Conservation (phyloP, 495 filamentous ascomycete species). For the Talaromyces nanjingensis region DNA sequence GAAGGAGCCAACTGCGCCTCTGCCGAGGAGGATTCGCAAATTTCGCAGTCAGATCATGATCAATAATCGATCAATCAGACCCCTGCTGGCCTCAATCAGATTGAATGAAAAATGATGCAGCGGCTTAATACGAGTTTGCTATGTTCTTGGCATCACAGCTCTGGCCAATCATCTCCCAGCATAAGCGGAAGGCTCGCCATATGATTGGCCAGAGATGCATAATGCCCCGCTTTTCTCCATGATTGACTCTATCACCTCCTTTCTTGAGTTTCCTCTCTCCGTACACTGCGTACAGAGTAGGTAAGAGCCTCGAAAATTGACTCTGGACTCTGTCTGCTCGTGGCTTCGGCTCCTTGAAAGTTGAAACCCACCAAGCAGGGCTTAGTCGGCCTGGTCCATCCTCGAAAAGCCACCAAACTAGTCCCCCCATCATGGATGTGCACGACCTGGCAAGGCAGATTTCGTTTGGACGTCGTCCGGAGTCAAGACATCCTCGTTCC, state of each 20-base stretch:
- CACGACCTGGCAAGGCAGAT: constrained; percentile 1
- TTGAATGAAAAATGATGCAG: not conserved
- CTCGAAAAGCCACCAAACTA: not conserved
- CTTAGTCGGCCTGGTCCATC: not conserved
- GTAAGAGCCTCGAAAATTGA: not conserved
- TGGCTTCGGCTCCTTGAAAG: not conserved
- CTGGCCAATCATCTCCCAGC: not conserved
- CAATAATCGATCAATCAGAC: not conserved
- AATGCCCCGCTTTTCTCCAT: not conserved
- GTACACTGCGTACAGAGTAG: no score
- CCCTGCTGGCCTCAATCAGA: not conserved
- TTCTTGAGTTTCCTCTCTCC: not conserved
- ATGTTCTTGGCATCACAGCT: not conserved
- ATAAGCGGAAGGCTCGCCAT: not conserved
- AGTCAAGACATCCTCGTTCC: not conserved
- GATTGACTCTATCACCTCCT: not conserved
- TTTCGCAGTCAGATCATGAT: no score
- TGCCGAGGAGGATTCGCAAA: not conserved
- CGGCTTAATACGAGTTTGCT: not conserved
- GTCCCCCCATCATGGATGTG: not conserved
- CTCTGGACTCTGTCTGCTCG: not conserved
- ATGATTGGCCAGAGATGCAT: not conserved
- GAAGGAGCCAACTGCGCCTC: not conserved
- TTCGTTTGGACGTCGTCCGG: not conserved
- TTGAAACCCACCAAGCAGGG: not conserved